phyloP scores from a whole-genome alignment of 2,329 filamentous ascomycete genomes.

The Cladophialophora exuberans region DNA sequence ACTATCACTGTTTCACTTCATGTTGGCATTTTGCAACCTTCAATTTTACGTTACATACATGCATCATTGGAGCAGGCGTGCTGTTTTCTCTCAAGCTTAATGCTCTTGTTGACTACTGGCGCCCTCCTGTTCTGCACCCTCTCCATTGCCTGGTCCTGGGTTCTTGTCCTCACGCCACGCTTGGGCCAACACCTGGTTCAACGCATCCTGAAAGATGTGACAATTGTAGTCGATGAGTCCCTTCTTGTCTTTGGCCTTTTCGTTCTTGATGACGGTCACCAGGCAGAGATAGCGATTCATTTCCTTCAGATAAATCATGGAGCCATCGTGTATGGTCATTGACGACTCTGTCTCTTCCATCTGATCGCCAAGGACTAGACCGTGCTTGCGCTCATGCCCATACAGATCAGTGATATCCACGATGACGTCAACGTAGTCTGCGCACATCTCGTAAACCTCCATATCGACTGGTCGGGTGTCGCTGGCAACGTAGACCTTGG shows the following conservation, averaged over 20 bases:
- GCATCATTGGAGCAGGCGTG: background rate
- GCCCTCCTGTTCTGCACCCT: background rate
- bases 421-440: slow-evolving; percentile 97
- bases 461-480: slow-evolving; percentile 93
- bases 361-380: slow-evolving; percentile 46
- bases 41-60: too few species aligned
- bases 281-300: slow-evolving; percentile 69
- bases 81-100: background rate
- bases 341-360: slow-evolving; percentile 63
- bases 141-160: slow-evolving; percentile 31
- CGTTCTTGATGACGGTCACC: slow-evolving; percentile 67
- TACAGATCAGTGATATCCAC: slow-evolving; percentile 97
- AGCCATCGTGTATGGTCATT: slow-evolving; percentile 64
- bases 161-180: slow-evolving; percentile 47
- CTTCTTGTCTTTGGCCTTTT: slow-evolving; percentile 66
- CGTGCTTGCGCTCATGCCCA: slow-evolving; percentile 57
- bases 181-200: slow-evolving; percentile 64
- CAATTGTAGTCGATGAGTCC: slow-evolving; percentile 70
- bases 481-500: slow-evolving; percentile 98
- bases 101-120: slow-evolving; percentile 5
- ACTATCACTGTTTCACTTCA: background rate
- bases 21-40: too few species aligned
- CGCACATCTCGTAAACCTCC: slow-evolving; percentile 96
- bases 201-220: slow-evolving; percentile 64
- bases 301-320: slow-evolving; percentile 66